Evolutionary conservation across 352 stramenopile genomes (phyloP), one percentile per base, ranked within the genome.

Genomic region (Thraustotheca clavata): DNA sequence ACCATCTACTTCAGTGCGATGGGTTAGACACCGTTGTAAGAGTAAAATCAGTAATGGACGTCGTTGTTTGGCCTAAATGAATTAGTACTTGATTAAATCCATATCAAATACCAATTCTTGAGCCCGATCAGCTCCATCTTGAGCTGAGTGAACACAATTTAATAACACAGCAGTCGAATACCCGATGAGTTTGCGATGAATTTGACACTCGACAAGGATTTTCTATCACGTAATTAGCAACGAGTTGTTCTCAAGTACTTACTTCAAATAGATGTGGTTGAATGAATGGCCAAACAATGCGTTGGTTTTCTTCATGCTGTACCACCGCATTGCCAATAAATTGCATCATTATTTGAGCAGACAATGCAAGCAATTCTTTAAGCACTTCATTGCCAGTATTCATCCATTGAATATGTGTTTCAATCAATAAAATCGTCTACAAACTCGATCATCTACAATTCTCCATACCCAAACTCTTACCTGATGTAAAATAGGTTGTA

Each of bases 161-260:
- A 90, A 55, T 16, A 87, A 43, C 12, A 90, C 54, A 8, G 83
- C 83, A 7, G 74, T 72, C 0, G 76, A 65, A 71, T 87, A 93
- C 6, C 79, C 81, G 26, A 89, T 67, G 49, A 93, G 59, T 61
- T 93, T 93, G 31, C 83, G 83, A 47, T 91, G 70, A 61, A 80
- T 66, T 22, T 93, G 83, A 34, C 79, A 91, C 52, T 93, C 83
- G 9, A 91, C 76, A 26, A 93, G 67, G 4, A 91, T 62, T 91
- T 89, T 91, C 83, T 92, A 40, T 7, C 69, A 11, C 26, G n/a
- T n/a, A 4, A n/a, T 38, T 3, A 47, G 5, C 27, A 16, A 34
- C n/a, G 12, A 50, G 62, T 6, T 59, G 11, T 41, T 14, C 20
- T 41, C 2, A 0, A n/a, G 7, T 0, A 31, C 63, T 20, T 34